phyloP scores from a whole-genome alignment of 345 rosid species.

The Citrus maxima region DNA sequence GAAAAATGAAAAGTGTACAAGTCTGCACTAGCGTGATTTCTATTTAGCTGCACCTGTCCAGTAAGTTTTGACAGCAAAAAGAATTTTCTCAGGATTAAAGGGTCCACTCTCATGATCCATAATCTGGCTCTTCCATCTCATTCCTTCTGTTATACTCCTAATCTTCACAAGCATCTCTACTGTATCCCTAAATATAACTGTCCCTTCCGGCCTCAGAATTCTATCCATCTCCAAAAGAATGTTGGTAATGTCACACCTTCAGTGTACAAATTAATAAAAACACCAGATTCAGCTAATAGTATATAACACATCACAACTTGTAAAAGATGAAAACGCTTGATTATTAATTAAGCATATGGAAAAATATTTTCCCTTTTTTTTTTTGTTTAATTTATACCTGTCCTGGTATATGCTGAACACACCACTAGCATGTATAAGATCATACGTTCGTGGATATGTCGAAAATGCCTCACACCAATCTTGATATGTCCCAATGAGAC shows the following conservation, averaged over 20 bases:
- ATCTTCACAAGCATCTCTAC: constrained; percentile 78
- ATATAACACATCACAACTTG: not conserved
- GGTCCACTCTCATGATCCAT: constrained; percentile 96
- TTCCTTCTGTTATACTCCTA: constrained; percentile 64
- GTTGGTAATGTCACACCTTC: constrained; percentile 73
- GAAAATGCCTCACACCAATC: constrained; percentile 99
- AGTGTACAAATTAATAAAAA: constrained; percentile 4
- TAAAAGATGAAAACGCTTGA: not conserved
- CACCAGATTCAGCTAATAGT: constrained; percentile 7
- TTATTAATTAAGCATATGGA: no score
- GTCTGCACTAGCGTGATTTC: constrained; percentile 26
- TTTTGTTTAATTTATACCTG: constrained; percentile 41
- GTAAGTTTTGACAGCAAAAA: constrained; percentile 78
- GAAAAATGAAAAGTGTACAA: not conserved
- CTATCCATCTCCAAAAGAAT: constrained; percentile 97
- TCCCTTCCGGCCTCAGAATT: constrained; percentile 94
- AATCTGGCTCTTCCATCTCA: constrained; percentile 83
- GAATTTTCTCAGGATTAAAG: constrained; percentile 87
- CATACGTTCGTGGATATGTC: constrained; percentile 96
- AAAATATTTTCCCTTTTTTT: no score
- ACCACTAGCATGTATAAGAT: constrained; percentile 83
- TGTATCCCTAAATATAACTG: constrained; percentile 85
- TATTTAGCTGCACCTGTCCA: constrained; percentile 70
- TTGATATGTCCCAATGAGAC: constrained; percentile 81
- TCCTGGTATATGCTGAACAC: constrained; percentile 78